phyloP scores from a whole-genome alignment of 176 grass and related monocot genomes.

The Aechmea fasciata region DNA sequence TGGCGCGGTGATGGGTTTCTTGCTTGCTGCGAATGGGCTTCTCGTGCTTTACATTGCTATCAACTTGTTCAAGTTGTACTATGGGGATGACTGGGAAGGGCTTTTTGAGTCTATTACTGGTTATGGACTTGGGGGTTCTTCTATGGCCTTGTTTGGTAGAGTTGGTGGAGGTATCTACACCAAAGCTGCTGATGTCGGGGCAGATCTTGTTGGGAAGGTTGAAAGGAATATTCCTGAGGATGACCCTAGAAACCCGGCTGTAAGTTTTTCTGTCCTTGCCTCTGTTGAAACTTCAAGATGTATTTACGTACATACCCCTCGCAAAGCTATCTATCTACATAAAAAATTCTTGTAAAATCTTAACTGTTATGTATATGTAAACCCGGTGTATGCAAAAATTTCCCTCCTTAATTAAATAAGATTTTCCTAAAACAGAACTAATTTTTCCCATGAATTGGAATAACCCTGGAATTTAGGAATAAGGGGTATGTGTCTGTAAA shows the following conservation, averaged over 20 bases:
- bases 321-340: no score
- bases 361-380: no score
- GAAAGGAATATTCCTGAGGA: constrained; percentile 93
- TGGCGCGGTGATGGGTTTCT: constrained; percentile 95
- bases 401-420: no score
- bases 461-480: no score
- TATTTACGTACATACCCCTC: no score
- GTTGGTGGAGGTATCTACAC: constrained; percentile 93
- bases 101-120: constrained; percentile 91
- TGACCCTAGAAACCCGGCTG: constrained; percentile 91
- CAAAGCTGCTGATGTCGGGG: constrained; percentile 95
- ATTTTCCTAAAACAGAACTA: no score
- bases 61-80: constrained; percentile 79
- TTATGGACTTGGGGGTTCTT: constrained; percentile 89
- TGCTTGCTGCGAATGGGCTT: constrained; percentile 92
- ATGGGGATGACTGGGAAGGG: constrained; percentile 94
- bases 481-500: no score
- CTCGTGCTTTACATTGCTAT: constrained; percentile 78
- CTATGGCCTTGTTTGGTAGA: constrained; percentile 93
- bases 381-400: no score
- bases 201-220: constrained; percentile 87
- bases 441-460: no score
- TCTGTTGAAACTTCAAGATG: no score
- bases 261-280: constrained; percentile 30
- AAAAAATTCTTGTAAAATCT: no score